Base-by-base conservation (phyloP, 208 protist genomes). In the Wallacemonas collosoma region DNA sequence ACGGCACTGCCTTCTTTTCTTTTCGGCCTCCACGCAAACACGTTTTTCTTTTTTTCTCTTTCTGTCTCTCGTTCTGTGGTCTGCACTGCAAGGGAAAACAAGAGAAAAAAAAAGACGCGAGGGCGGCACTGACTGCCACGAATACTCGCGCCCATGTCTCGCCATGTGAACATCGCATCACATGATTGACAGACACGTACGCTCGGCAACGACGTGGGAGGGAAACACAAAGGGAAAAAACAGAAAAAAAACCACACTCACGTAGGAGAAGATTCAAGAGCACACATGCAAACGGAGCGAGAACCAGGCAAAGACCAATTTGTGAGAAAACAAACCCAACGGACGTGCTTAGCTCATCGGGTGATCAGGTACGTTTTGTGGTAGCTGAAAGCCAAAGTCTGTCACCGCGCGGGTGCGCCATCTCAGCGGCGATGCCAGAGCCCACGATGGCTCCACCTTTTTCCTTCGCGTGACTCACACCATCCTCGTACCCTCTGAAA, bases 11-110 rank as follows among this genome's bases (percentile, higher is more conserved):
- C 26, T 26, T 26, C 26, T 26, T 26, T 26, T 26, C 26, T 26
- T 26, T 26, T 26, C 26, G 0, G 26, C 26, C 26, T 26, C 26
- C 26, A 26, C 26, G 26, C 26, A 26, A 26, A 26, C 26, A 26
- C 26, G 38, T 65, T 65, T 40, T 68, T 50, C 1, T 55, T 68
- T 44, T 41, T n/a, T n/a, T 69, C 6, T 69, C 12, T 69, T 56
- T 69, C 36, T 45, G 17, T 69, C 11, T 66, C 7, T 43, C 9
- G 26, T 39, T 38, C 15, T 26, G 26, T 26, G 26, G 26, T 26
- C 44, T 63, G 3, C 38, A 35, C 61, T 43, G 51, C 8, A 35
- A 17, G 43, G 61, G 40, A 43, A 43, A 65, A 44, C 36, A 53
- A 57, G 14, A 35, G 39, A 35, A 65, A 45, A 70, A 56, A 50